A percentile compares a stretch with the other conserved stretches of the same genome.
Evolutionary conservation across 164 flowering plant species (phyloP).

Genomic region (Macadamia integrifolia): DNA sequence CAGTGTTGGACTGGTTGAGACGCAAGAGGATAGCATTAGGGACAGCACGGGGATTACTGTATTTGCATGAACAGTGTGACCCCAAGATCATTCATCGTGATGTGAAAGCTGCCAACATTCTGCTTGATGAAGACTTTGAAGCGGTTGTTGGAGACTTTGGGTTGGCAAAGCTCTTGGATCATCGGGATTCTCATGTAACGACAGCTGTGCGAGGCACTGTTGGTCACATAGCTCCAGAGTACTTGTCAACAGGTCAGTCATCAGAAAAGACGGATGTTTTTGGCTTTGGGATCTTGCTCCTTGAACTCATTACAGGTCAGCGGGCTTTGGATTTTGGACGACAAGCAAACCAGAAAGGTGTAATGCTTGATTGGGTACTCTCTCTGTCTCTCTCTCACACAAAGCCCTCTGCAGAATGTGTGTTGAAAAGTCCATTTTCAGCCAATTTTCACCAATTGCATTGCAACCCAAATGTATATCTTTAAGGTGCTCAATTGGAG

Average conservation of each 20-base stretch:
- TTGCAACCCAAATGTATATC: no score
- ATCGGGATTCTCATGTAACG: conserved; percentile 79
- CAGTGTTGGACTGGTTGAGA: conserved; percentile 73
- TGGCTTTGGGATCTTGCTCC: conserved; percentile 80
- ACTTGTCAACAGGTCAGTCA: conserved; percentile 79
- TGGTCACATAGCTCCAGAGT: conserved; percentile 93
- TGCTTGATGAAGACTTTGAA: conserved; percentile 80
- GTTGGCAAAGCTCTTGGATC: conserved; percentile 85
- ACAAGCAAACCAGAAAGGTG: conserved; percentile 54
- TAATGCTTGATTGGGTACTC: conserved; percentile 52
- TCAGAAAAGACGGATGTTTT: conserved; percentile 91
- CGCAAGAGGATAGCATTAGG: conserved; percentile 74
- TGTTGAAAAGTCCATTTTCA: no score
- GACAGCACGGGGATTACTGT: conserved; percentile 71
- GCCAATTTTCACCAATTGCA: no score
- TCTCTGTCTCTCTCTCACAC: neutral
- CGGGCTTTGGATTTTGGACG: conserved; percentile 78
- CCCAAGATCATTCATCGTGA: conserved; percentile 88
- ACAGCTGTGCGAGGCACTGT: conserved; percentile 90
- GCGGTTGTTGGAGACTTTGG: conserved; percentile 94
- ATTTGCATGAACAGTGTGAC: conserved; percentile 84
- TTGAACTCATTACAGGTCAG: conserved; percentile 79
- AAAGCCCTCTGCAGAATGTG: no score
- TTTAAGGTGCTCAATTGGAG: no score
- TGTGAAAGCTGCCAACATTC: conserved; percentile 85